Percentiles rank a stretch among this genome's conserved stretches.
These are phyloP conservation scores for Monosporascus cannonballus DNA, from an alignment of 2,329 filamentous ascomycete species.

Conservation along the genomic window DNA sequence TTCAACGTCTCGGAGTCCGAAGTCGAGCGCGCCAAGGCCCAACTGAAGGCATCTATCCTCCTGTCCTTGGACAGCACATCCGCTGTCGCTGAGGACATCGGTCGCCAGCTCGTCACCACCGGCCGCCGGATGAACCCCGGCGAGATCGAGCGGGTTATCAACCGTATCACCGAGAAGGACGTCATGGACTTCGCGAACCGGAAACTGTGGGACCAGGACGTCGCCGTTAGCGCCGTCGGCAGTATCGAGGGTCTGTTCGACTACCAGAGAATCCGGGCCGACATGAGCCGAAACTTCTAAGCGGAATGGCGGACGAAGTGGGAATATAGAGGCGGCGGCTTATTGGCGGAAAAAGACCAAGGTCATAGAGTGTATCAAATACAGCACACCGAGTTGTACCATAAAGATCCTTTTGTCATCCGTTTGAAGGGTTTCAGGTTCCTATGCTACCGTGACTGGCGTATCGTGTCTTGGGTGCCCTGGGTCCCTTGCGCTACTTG, in stretches of 20 bases:
- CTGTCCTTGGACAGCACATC: constrained; percentile 97
- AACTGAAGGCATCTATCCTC: constrained; percentile 97
- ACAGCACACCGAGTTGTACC: constrained; percentile 48
- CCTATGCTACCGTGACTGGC: background rate
- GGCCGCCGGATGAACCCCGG: constrained; percentile 84
- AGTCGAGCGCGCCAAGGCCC: constrained; percentile 96
- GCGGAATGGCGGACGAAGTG: constrained; percentile 11
- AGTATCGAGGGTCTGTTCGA: constrained; percentile 81
- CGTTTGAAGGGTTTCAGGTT: constrained; percentile 11
- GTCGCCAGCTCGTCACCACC: constrained; percentile 96
- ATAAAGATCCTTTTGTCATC: constrained; percentile 36
- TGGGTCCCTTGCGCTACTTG: too few species aligned
- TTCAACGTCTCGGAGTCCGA: constrained; percentile 83
- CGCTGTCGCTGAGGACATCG: constrained; percentile 95
- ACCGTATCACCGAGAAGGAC: constrained; percentile 87
- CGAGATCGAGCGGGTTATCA: constrained; percentile 91
- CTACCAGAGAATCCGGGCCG: constrained; percentile 73
- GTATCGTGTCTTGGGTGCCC: too few species aligned
- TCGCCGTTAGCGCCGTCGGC: constrained; percentile 89
- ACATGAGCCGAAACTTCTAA: constrained; percentile 78
- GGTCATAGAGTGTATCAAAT: constrained; percentile 53
- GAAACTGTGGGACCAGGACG: constrained; percentile 96
- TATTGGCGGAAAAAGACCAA: constrained; percentile 28
- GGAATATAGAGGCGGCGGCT: constrained; percentile 22
- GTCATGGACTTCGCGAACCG: constrained; percentile 94